phyloP scores from a whole-genome alignment of 1,284 basidiomycete genomes.

The Papiliotrema flavescens region DNA sequence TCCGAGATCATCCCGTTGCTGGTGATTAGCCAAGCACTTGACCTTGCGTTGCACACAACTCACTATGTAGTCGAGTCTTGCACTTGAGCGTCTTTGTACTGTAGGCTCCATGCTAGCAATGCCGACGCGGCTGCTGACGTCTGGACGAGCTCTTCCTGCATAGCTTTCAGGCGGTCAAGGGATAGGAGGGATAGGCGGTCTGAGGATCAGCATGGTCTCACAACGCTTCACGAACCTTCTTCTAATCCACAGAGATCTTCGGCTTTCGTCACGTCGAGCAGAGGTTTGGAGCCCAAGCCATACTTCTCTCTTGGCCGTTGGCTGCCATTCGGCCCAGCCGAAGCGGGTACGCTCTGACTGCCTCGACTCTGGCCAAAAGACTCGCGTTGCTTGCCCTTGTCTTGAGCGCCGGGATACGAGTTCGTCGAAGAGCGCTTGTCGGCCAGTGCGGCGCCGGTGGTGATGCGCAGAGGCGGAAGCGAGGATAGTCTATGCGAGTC shows the following conservation, averaged over 20 bases:
- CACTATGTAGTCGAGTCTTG: constrained; percentile 59
- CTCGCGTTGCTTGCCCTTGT: constrained; percentile 16
- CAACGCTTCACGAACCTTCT: constrained; percentile 55
- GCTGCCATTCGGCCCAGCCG: not conserved
- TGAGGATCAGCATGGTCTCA: constrained; percentile 36
- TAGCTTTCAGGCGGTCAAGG: constrained; percentile 60
- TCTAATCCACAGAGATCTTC: constrained; percentile 64
- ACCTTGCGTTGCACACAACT: constrained; percentile 15
- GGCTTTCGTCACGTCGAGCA: constrained; percentile 63
- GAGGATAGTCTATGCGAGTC: constrained; percentile 67
- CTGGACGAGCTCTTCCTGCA: constrained; percentile 62
- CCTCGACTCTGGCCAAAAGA: not conserved
- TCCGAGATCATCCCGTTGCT: constrained; percentile 51
- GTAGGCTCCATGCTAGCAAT: constrained; percentile 72
- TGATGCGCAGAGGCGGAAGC: constrained; percentile 73
- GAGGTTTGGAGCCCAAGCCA: constrained; percentile 66
- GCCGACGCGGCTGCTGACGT: constrained; percentile 70
- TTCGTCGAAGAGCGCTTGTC: not conserved
- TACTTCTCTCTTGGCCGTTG: constrained; percentile 45
- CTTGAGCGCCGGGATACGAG: not conserved
- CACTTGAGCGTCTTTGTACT: constrained; percentile 74
- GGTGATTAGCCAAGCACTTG: not conserved
- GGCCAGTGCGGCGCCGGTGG: constrained; percentile 49
- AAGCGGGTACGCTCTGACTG: constrained; percentile 10
- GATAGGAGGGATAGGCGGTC: constrained; percentile 69